Conservation (phyloP, 140 eudicot species). For the Ambrosia hybrid region DNA sequence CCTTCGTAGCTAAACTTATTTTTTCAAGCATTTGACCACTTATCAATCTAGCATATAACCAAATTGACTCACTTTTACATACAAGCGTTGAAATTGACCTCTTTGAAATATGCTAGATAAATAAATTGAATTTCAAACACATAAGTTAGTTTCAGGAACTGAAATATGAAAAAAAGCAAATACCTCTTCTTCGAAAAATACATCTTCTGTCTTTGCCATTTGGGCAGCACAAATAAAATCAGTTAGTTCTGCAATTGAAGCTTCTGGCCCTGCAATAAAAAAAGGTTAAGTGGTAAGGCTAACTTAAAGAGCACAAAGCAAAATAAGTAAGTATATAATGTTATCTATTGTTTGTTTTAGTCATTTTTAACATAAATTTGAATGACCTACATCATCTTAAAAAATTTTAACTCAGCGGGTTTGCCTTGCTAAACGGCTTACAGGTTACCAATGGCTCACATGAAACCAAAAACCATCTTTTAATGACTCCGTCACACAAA, state of each 20-base stretch:
- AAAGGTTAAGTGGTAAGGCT: slow-evolving; percentile 8
- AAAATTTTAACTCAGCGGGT: not conserved
- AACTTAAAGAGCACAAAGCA: slow-evolving; percentile 4
- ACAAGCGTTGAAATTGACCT: not conserved
- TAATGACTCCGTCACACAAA: not conserved
- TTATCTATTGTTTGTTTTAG: not conserved
- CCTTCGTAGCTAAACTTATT: no score
- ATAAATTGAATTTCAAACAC: no score
- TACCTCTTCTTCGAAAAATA: slow-evolving; percentile 54
- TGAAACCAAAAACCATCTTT: not conserved
- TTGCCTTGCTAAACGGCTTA: no score
- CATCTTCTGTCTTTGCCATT: slow-evolving; percentile 56
- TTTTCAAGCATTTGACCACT: no score
- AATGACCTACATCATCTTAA: not conserved
- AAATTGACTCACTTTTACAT: not conserved
- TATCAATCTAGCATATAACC: not conserved
- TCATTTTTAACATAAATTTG: not conserved
- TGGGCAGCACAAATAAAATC: slow-evolving; percentile 88
- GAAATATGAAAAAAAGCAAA: slow-evolving; percentile 14
- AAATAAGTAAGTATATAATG: not conserved
- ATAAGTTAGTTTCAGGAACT: not conserved
- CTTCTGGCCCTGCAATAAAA: slow-evolving; percentile 67
- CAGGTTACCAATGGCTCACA: not conserved
- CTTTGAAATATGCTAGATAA: not conserved
- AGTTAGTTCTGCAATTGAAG: slow-evolving; percentile 54